A percentile compares a stretch with the other conserved stretches of the same genome.
Evolutionary conservation across 805 yeast species (phyloP).

Genomic region (Hanseniaspora mollemarum): DNA sequence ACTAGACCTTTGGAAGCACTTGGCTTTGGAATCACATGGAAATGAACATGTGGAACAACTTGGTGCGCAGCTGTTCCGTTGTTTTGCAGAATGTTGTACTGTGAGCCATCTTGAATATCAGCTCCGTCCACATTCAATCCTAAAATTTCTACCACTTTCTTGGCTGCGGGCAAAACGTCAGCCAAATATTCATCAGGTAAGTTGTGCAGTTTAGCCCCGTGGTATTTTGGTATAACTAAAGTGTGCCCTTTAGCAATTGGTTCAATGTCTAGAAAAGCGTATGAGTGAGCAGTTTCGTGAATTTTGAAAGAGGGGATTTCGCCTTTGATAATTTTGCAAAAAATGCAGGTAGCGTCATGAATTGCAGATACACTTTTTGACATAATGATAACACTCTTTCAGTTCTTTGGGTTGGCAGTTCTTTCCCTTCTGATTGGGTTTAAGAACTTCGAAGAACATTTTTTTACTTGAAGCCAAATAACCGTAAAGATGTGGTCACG

Average conservation of each 20-base stretch:
- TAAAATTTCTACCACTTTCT: conserved; percentile 67
- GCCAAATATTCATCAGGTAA: conserved; percentile 82
- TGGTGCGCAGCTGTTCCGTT: conserved; percentile 94
- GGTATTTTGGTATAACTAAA: conserved; percentile 81
- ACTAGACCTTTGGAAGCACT: conserved; percentile 61
- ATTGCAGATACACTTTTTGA: conserved; percentile 18
- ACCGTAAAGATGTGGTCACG: too few species aligned
- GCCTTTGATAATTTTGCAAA: conserved; percentile 88
- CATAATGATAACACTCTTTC: conserved; percentile 16
- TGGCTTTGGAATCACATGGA: conserved; percentile 88
- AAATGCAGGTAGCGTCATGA: conserved; percentile 60
- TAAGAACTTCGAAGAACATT: too few species aligned
- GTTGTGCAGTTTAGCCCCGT: conserved; percentile 86
- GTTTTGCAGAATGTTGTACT: conserved; percentile 84
- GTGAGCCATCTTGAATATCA: conserved; percentile 48
- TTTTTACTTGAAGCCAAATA: too few species aligned
- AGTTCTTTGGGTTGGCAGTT: background rate
- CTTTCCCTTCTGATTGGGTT: too few species aligned
- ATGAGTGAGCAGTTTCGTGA: conserved; percentile 69
- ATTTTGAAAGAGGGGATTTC: conserved; percentile 90
- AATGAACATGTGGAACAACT: conserved; percentile 89
- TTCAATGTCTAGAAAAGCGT: conserved; percentile 83
- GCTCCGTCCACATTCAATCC: conserved; percentile 53
- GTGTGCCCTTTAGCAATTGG: conserved; percentile 87
- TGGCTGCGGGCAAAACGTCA: conserved; percentile 79